Conservation (phyloP, 1,284 basidiomycete species). For the Ceratobasidium papillatum region DNA sequence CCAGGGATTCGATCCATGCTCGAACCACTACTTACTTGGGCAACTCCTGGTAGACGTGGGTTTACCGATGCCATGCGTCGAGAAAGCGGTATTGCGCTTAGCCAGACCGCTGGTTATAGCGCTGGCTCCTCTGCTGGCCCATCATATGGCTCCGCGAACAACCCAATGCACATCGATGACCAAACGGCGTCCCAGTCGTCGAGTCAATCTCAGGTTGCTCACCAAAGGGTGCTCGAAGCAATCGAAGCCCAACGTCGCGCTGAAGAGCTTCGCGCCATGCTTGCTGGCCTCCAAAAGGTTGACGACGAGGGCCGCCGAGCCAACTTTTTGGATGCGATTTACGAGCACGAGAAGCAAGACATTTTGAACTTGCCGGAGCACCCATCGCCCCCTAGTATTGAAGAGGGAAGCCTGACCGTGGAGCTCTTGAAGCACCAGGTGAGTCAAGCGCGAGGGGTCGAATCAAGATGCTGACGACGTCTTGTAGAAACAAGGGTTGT, state of each 20-base stretch:
- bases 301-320: slow-evolving; percentile 77
- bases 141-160: slow-evolving; percentile 43
- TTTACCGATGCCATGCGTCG: slow-evolving; percentile 50
- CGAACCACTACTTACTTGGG: slow-evolving; percentile 76
- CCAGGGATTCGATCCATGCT: slow-evolving; percentile 61
- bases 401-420: slow-evolving; percentile 69
- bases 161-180: slow-evolving; percentile 39
- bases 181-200: slow-evolving; percentile 44
- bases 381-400: slow-evolving; percentile 71
- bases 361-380: slow-evolving; percentile 72
- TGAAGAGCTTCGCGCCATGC: slow-evolving; percentile 68
- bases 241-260: slow-evolving; percentile 59
- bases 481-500: slow-evolving; percentile 70
- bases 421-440: slow-evolving; percentile 84
- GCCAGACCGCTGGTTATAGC: slow-evolving; percentile 38
- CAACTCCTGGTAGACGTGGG: slow-evolving; percentile 70
- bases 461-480: slow-evolving; percentile 22
- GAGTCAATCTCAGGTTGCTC: slow-evolving; percentile 41
- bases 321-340: slow-evolving; percentile 72
- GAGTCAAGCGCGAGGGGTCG: slow-evolving; percentile 44
- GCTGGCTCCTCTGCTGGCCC: slow-evolving; percentile 38
- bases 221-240: slow-evolving; percentile 57
- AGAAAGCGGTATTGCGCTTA: slow-evolving; percentile 30
- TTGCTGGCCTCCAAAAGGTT: slow-evolving; percentile 75
- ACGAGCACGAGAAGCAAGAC: slow-evolving; percentile 62